Evolutionary conservation across 176 grass and related monocot species (phyloP).

Genomic region (Triticum dicoccoides): DNA sequence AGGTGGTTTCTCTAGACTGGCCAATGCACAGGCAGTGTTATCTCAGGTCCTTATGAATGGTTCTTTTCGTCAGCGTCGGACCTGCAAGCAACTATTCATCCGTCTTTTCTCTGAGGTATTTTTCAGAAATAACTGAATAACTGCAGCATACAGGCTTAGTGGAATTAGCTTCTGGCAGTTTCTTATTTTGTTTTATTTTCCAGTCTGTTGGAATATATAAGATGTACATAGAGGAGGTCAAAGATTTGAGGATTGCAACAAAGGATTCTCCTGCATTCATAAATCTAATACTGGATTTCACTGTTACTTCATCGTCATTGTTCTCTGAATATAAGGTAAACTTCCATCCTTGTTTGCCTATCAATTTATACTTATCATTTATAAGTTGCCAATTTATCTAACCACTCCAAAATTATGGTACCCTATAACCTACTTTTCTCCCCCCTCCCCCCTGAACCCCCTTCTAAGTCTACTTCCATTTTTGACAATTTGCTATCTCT

Average conservation of each 20-base stretch:
- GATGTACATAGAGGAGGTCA: constrained; percentile 81
- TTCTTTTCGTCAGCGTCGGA: constrained; percentile 53
- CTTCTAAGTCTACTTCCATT: constrained; percentile 2
- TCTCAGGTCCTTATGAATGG: constrained; percentile 73
- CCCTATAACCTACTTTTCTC: constrained; percentile 8
- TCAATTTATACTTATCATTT: constrained; percentile 11
- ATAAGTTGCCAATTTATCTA: not conserved
- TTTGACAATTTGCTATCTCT: constrained; percentile 23
- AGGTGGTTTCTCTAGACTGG: constrained; percentile 76
- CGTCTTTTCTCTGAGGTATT: constrained; percentile 82
- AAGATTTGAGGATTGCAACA: constrained; percentile 65
- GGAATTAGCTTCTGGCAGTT: constrained; percentile 12
- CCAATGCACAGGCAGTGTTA: constrained; percentile 67
- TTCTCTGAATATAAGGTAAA: constrained; percentile 79
- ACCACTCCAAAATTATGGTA: not conserved
- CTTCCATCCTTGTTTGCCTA: not conserved
- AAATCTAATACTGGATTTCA: constrained; percentile 76
- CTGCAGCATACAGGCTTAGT: constrained; percentile 11
- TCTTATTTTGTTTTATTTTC: constrained; percentile 36
- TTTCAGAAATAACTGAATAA: constrained; percentile 20
- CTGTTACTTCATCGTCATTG: constrained; percentile 51
- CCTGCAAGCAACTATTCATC: constrained; percentile 47
- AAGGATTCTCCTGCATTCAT: constrained; percentile 68
- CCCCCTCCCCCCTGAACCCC: not conserved
- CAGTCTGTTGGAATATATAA: constrained; percentile 76